A percentile compares a stretch with the other conserved stretches of the same genome.
Conservation (phyloP, 192 early-diverging fungal species). For the Backusella luteola region DNA sequence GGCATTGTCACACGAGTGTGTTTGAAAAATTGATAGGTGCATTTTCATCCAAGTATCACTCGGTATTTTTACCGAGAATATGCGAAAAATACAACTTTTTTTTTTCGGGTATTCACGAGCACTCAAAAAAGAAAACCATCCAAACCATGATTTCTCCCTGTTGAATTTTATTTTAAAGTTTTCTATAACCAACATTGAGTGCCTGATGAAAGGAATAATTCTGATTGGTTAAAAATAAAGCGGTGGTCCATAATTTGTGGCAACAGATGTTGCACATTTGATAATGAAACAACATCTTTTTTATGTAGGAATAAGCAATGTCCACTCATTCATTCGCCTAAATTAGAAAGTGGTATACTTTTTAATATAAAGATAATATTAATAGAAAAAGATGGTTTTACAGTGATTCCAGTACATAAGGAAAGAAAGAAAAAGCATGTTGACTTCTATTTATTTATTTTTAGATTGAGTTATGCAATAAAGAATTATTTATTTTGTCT, state of each 20-base stretch:
- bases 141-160: neutral
- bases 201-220: neutral
- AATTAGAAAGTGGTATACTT: neutral
- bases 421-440: neutral
- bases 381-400: neutral
- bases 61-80: too few relatives aligned
- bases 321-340: neutral
- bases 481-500: slow-evolving; percentile 8
- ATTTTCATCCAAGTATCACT: too few relatives aligned
- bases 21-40: too few relatives aligned
- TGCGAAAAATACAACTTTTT: neutral
- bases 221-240: neutral
- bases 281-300: neutral
- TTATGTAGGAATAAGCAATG: neutral
- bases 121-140: neutral
- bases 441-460: neutral
- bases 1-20: too few relatives aligned
- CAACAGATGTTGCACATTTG: neutral
- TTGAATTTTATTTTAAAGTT: neutral
- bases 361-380: neutral
- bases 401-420: neutral
- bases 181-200: neutral
- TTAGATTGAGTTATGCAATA: neutral
- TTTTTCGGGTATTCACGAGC: neutral
- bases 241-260: neutral